phyloP scores from a whole-genome alignment of 2,329 filamentous ascomycete species.

The Penicillium sumatraense region DNA sequence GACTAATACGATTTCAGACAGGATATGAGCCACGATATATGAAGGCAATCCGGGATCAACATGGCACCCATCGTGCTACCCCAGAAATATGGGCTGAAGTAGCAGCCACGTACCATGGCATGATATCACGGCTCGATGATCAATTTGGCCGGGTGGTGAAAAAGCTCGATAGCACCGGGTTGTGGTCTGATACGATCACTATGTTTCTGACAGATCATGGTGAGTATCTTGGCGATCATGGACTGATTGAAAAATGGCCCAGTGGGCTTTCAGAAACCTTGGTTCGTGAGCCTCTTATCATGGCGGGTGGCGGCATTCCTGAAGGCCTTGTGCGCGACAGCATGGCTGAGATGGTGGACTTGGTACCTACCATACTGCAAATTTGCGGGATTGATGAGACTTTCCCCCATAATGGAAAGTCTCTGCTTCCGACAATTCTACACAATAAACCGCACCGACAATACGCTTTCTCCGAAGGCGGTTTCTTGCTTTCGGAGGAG shows the following conservation, averaged over 20 bases:
- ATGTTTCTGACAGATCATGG: slow-evolving; percentile 43
- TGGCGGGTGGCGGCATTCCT: slow-evolving; percentile 49
- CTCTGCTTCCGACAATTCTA: slow-evolving; percentile 37
- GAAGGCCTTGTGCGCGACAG: slow-evolving; percentile 35
- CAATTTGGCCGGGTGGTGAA: slow-evolving; percentile 48
- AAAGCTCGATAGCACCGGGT: slow-evolving; percentile 34
- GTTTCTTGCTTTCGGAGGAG: slow-evolving; percentile 51
- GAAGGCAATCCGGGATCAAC: slow-evolving; percentile 39
- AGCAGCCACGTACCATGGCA: slow-evolving; percentile 53
- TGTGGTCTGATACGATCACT: slow-evolving; percentile 48
- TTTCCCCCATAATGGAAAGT: slow-evolving; percentile 49
- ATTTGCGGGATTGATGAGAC: slow-evolving; percentile 43
- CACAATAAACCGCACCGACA: slow-evolving; percentile 36
- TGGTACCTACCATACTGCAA: slow-evolving; percentile 51
- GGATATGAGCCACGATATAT: slow-evolving; percentile 52
- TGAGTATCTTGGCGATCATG: slow-evolving; percentile 54
- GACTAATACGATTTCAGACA: slow-evolving; percentile 30
- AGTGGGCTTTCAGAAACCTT: slow-evolving; percentile 50
- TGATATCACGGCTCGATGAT: slow-evolving; percentile 52
- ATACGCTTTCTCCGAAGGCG: slow-evolving; percentile 52
- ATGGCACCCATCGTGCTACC: slow-evolving; percentile 47
- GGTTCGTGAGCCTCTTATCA: slow-evolving; percentile 50
- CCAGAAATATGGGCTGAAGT: slow-evolving; percentile 51
- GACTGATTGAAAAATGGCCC: slow-evolving; percentile 56
- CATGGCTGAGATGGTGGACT: slow-evolving; percentile 53